Evolutionary conservation across 805 yeast species (phyloP).

Genomic region (Saturnispora sekii): DNA sequence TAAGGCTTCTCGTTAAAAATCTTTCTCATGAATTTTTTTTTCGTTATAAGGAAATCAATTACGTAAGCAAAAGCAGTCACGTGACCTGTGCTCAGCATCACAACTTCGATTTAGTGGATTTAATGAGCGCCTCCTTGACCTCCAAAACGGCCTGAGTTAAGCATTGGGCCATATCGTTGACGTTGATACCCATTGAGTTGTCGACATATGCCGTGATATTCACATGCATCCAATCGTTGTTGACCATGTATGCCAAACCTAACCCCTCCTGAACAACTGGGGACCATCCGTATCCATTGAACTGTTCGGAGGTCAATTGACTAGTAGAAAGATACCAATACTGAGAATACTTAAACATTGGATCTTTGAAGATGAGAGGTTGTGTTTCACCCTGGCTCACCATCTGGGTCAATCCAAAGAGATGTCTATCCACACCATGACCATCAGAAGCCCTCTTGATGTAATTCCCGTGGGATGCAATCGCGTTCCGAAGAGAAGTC

Average conservation of each 20-base stretch:
- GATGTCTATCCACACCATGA: constrained; percentile 86
- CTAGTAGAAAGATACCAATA: constrained; percentile 87
- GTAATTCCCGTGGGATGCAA: constrained; percentile 63
- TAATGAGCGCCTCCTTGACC: constrained; percentile 50
- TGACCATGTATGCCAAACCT: constrained; percentile 90
- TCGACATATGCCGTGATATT: constrained; percentile 71
- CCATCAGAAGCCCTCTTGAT: constrained; percentile 75
- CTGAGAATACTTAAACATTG: constrained; percentile 63
- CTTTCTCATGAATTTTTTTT: neutral
- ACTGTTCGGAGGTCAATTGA: constrained; percentile 74
- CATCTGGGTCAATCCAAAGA: constrained; percentile 78
- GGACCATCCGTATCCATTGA: constrained; percentile 93
- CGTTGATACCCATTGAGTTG: constrained; percentile 44
- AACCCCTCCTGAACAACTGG: constrained; percentile 91
- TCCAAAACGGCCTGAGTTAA: constrained; percentile 75
- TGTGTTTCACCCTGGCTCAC: constrained; percentile 37
- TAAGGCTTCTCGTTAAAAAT: neutral
- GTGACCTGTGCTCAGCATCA: constrained; percentile 4
- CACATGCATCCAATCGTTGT: constrained; percentile 74
- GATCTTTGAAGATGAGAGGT: constrained; percentile 67
- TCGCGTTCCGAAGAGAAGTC: constrained; percentile 60
- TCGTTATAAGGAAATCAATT: neutral
- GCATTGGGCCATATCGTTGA: constrained; percentile 53
- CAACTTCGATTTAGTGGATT: constrained; percentile 17
- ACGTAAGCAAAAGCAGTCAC: neutral